Evolutionary conservation across 2,329 filamentous ascomycete species (phyloP).

Genomic region (Elsinoe arachidis): DNA sequence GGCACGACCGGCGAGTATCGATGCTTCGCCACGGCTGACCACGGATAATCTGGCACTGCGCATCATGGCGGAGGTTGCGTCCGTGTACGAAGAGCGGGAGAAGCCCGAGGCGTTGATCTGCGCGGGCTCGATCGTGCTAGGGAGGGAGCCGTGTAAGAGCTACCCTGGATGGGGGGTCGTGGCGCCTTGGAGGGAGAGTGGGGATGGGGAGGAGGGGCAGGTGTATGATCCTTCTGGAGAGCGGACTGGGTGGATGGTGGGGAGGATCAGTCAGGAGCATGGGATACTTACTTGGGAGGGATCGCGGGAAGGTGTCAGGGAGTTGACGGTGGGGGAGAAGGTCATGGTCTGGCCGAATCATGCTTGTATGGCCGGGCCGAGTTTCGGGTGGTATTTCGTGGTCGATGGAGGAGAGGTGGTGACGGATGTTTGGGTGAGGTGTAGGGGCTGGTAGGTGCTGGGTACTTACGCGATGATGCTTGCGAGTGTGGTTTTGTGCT

Average conservation of each 20-base stretch:
- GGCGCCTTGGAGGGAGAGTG: slow-evolving; percentile 45
- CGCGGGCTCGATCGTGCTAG: slow-evolving; percentile 60
- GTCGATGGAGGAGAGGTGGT: slow-evolving; percentile 59
- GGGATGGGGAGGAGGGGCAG: slow-evolving; percentile 15
- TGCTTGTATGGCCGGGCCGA: slow-evolving; percentile 65
- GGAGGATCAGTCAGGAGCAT: slow-evolving; percentile 69
- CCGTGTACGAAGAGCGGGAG: slow-evolving; percentile 55
- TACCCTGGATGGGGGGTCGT: slow-evolving; percentile 66
- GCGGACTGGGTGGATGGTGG: slow-evolving; percentile 55
- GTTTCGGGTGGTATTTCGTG: slow-evolving; percentile 64
- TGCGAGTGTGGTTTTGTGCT: not conserved
- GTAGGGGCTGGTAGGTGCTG: slow-evolving; percentile 54
- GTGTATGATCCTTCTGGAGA: slow-evolving; percentile 32
- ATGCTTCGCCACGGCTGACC: slow-evolving; percentile 28
- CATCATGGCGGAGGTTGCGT: slow-evolving; percentile 63
- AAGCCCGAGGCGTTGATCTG: slow-evolving; percentile 59
- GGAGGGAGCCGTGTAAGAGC: slow-evolving; percentile 61
- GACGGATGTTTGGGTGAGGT: slow-evolving; percentile 63
- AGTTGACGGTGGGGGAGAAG: slow-evolving; percentile 54
- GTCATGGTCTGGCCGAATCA: slow-evolving; percentile 72
- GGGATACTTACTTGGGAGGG: slow-evolving; percentile 58
- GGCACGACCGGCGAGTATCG: slow-evolving; percentile 39
- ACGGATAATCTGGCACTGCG: slow-evolving; percentile 55
- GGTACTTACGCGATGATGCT: not conserved
- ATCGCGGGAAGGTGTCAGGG: slow-evolving; percentile 32